These are phyloP conservation scores for Pichia membranifaciens DNA, from an alignment of 805 yeast genomes.

Conservation along the genomic window DNA sequence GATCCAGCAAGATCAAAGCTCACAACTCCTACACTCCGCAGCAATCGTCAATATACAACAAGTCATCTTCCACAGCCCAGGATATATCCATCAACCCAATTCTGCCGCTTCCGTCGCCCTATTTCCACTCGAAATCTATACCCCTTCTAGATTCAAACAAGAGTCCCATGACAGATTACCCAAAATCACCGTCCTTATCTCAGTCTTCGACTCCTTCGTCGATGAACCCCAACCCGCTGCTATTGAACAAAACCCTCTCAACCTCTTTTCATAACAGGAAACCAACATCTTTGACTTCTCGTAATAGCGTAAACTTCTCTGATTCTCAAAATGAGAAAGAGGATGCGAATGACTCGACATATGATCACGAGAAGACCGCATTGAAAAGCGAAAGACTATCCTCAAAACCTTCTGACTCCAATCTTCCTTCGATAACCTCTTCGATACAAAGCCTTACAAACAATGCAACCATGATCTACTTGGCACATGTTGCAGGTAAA, in stretches of 20 bases:
- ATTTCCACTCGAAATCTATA: constrained; percentile 3
- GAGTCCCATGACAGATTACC: too few relatives aligned
- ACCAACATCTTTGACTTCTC: too few relatives aligned
- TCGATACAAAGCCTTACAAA: constrained; percentile 17
- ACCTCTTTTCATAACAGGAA: background rate
- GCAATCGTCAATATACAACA: background rate
- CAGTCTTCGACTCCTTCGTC: background rate
- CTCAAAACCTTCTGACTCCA: too few relatives aligned
- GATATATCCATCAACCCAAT: constrained; percentile 8
- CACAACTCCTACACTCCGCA: background rate
- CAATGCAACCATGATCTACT: constrained; percentile 54
- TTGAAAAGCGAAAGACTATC: too few relatives aligned
- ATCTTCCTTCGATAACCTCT: constrained; percentile 4
- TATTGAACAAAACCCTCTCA: background rate
- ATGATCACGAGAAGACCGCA: too few relatives aligned
- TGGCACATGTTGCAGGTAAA: constrained; percentile 76
- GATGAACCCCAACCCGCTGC: background rate
- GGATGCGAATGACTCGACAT: too few relatives aligned
- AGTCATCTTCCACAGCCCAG: background rate
- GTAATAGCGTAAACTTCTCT: too few relatives aligned
- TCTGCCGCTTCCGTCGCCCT: constrained; percentile 11
- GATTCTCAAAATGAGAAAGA: too few relatives aligned
- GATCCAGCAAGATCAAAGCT: constrained; percentile 33
- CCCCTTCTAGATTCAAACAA: too few relatives aligned
- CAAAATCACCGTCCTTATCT: background rate